These are phyloP conservation scores for Xerocomus cyaneibrunnescens DNA, from an alignment of 1,284 basidiomycete species.

Conservation along the genomic window DNA sequence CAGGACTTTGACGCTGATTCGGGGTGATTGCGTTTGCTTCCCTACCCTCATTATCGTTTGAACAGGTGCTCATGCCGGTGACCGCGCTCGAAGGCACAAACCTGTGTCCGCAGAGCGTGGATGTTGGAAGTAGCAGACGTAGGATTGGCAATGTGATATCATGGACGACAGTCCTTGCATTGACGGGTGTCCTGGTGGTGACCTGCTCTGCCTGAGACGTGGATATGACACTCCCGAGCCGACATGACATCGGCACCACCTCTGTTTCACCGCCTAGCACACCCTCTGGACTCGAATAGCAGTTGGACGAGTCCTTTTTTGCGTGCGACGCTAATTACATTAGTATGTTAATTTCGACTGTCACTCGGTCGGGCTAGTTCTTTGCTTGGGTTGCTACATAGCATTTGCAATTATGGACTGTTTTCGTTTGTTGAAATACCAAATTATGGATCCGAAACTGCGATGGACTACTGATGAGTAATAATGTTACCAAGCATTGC, in stretches of 20 bases:
- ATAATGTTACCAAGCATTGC: no score
- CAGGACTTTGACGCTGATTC: background rate
- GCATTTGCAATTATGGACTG: background rate
- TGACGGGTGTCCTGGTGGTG: constrained; percentile 7
- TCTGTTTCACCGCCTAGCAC: background rate
- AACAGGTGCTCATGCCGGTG: constrained; percentile 28
- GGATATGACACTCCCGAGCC: background rate
- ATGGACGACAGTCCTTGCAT: constrained; percentile 12
- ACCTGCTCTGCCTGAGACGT: constrained; percentile 10
- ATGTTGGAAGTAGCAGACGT: constrained; percentile 7
- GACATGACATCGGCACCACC: background rate
- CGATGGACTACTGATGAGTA: no score
- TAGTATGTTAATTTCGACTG: constrained; percentile 3
- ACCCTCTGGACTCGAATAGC: background rate
- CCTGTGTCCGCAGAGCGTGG: constrained; percentile 19
- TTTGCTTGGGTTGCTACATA: constrained; percentile 8
- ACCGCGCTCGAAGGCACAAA: constrained; percentile 12
- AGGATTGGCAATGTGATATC: background rate
- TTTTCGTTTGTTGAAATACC: no score
- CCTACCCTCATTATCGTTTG: background rate
- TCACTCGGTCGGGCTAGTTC: background rate
- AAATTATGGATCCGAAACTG: background rate
- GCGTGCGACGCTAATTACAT: background rate
- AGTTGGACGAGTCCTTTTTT: background rate
- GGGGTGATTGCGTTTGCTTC: background rate